Percentiles rank a stretch among this genome's conserved stretches.
Evolutionary conservation across 1,139 yeast genomes (phyloP).

Genomic region (Yamadazyma aaseri): DNA sequence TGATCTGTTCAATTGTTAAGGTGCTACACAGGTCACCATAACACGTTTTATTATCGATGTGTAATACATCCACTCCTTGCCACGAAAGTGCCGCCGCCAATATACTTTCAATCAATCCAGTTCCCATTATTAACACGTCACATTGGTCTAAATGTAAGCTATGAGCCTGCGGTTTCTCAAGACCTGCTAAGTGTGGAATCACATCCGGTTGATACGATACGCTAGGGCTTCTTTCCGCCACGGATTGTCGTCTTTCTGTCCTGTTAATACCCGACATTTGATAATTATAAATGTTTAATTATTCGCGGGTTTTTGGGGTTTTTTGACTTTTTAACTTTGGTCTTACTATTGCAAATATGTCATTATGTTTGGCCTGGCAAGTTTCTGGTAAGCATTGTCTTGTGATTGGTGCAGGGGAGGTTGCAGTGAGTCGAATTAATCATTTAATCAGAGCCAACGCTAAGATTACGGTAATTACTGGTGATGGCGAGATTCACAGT

Average conservation of each 20-base stretch:
- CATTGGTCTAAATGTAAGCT: slow-evolving; percentile 58
- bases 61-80: slow-evolving; percentile 92
- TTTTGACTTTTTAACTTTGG: no score
- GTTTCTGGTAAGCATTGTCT: slow-evolving; percentile 63
- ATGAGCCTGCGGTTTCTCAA: slow-evolving; percentile 61
- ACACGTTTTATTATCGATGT: slow-evolving; percentile 76
- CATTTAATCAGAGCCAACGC: slow-evolving; percentile 73
- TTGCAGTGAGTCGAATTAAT: slow-evolving; percentile 68
- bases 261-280: slow-evolving; percentile 17
- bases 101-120: slow-evolving; percentile 86
- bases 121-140: slow-evolving; percentile 89
- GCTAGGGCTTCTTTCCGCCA: slow-evolving; percentile 75
- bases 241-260: slow-evolving; percentile 59
- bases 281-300: slow-evolving; percentile 19
- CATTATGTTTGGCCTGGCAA: slow-evolving; percentile 69
- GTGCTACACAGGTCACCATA: slow-evolving; percentile 91
- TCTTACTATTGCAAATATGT: no score
- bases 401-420: slow-evolving; percentile 82
- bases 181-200: slow-evolving; percentile 79
- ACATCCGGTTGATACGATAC: slow-evolving; percentile 48
- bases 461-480: slow-evolving; percentile 64
- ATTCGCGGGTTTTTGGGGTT: no score
- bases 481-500: slow-evolving; percentile 41
- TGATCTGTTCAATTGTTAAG: slow-evolving; percentile 78
- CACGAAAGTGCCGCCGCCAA: slow-evolving; percentile 93